A percentile compares a stretch with the other conserved stretches of the same genome.
These are phyloP conservation scores for Pouteria glomerata DNA, from an alignment of 148 eudicot genomes.

Conservation along the genomic window DNA sequence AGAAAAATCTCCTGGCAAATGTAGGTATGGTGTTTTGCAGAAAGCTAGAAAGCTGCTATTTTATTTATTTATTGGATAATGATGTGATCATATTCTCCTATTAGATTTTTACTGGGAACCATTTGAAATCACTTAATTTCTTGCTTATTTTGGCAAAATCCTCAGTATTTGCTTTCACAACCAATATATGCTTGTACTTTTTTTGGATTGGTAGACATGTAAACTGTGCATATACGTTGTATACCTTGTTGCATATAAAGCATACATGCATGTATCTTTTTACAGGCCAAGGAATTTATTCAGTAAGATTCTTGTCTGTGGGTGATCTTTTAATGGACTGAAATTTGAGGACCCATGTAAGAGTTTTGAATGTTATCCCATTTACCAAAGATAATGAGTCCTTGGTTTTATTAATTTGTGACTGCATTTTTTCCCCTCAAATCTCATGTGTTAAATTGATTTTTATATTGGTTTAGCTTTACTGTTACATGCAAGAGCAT, in stretches of 20 bases:
- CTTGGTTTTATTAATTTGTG: background rate
- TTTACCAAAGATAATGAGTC: background rate
- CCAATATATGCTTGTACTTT: too few species aligned
- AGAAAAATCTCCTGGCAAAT: too few species aligned
- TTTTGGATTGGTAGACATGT: background rate
- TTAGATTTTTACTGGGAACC: too few species aligned
- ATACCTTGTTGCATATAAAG: background rate
- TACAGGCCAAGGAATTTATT: background rate
- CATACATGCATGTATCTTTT: background rate
- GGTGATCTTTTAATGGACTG: background rate
- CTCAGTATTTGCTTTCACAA: too few species aligned
- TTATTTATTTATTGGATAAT: too few species aligned
- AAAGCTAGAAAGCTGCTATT: too few species aligned
- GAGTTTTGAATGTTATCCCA: background rate
- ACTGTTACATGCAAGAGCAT: slow-evolving; percentile 2
- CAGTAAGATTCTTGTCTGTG: background rate
- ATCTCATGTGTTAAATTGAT: background rate
- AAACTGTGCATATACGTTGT: background rate
- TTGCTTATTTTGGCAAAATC: too few species aligned
- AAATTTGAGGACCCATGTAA: background rate
- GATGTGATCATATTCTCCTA: too few species aligned
- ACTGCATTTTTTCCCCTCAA: background rate
- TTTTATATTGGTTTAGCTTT: background rate
- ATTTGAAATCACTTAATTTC: too few species aligned
- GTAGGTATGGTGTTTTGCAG: too few species aligned